Conservation (phyloP, 202 grass and related monocot genomes). For the Dendrocalamus latiflorus region DNA sequence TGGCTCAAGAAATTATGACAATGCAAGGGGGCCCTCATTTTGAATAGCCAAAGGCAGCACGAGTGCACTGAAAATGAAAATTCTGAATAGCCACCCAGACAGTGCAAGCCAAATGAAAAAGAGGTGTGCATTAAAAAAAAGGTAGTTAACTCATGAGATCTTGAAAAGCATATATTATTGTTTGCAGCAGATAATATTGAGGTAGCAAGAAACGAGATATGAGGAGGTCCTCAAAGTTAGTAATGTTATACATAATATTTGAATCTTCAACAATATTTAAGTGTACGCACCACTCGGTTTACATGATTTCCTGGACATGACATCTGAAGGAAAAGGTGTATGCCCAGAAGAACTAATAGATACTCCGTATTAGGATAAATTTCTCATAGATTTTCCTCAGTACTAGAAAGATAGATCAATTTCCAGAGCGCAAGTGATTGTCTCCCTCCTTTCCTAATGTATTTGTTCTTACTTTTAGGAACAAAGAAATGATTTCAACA, state of each 20-base stretch:
- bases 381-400: not conserved
- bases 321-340: not conserved
- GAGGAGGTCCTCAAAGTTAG: not conserved
- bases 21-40: too few species aligned
- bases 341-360: not conserved
- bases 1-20: too few species aligned
- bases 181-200: not conserved
- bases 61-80: slow-evolving; percentile 76
- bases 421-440: not conserved
- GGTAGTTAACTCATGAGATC: slow-evolving; percentile 7
- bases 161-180: too few species aligned
- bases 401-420: not conserved
- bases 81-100: slow-evolving; percentile 93
- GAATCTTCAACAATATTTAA: slow-evolving; percentile 1
- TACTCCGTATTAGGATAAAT: not conserved
- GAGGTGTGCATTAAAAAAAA: slow-evolving; percentile 49
- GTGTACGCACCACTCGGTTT: not conserved
- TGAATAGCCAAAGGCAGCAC: slow-evolving; percentile 50
- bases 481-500: not conserved
- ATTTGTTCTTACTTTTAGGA: not conserved
- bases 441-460: not conserved
- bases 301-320: not conserved
- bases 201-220: not conserved
- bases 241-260: not conserved
- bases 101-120: slow-evolving; percentile 84